phyloP scores from a whole-genome alignment of 345 rosid genomes.

The Pseudoturritis turrita region DNA sequence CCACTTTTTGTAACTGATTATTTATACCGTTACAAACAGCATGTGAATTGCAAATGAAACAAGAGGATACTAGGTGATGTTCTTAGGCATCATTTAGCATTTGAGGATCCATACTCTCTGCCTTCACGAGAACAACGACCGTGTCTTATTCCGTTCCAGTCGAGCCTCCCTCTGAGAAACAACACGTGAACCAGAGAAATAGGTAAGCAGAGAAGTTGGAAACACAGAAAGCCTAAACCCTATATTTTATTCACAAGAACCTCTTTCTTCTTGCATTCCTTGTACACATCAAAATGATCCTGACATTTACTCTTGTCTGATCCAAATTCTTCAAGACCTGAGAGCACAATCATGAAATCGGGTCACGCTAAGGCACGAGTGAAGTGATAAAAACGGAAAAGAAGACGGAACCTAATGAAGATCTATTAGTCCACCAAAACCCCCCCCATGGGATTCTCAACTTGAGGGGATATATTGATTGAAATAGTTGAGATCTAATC shows the following conservation, averaged over 20 bases:
- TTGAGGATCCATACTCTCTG: neutral
- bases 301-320: constrained; percentile 92
- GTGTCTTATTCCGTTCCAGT: constrained; percentile 75
- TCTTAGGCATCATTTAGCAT: neutral
- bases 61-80: neutral
- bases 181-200: neutral
- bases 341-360: neutral
- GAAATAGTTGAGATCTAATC: neutral
- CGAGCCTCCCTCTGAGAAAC: constrained; percentile 83
- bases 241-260: constrained; percentile 24
- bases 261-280: constrained; percentile 98
- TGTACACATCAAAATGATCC: constrained; percentile 84
- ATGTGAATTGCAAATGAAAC: neutral
- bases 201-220: neutral
- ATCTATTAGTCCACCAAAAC: neutral
- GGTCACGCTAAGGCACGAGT: neutral
- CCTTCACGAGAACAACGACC: constrained; percentile 70
- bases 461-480: neutral
- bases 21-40: neutral
- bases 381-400: neutral
- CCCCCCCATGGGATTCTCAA: neutral
- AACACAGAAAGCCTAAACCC: neutral
- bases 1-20: neutral
- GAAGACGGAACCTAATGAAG: neutral
- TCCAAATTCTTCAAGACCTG: constrained; percentile 86